These are phyloP conservation scores for Coemansia brasiliensis DNA, from an alignment of 192 early-diverging fungal genomes.

Conservation along the genomic window DNA sequence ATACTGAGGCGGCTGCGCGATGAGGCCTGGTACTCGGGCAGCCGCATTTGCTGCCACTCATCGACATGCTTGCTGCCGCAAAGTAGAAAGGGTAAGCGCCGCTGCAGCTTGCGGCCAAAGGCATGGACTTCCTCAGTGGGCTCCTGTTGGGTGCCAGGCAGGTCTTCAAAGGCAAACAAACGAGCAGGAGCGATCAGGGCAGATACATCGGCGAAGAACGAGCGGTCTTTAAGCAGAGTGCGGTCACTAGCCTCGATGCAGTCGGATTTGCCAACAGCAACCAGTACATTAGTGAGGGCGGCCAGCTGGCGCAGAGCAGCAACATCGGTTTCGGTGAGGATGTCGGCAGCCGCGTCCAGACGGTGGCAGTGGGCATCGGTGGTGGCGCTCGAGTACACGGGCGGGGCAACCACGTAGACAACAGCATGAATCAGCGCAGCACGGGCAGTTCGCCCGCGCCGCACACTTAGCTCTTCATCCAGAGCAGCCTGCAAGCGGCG, in stretches of 20 bases:
- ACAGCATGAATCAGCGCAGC: constrained; percentile 35
- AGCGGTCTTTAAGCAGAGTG: constrained; percentile 19
- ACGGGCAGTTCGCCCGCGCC: constrained; percentile 5
- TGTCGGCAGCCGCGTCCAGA: constrained; percentile 20
- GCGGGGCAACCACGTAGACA: constrained; percentile 44
- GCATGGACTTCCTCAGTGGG: constrained; percentile 3
- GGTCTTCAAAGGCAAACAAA: constrained; percentile 38
- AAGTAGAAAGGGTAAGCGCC: constrained; percentile 22
- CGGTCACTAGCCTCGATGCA: constrained; percentile 34
- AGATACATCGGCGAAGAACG: constrained; percentile 17
- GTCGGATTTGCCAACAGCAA: constrained; percentile 49
- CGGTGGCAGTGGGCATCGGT: constrained; percentile 38
- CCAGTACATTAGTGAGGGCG: constrained; percentile 33
- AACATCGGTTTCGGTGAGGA: constrained; percentile 26
- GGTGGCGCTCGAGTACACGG: constrained; percentile 26
- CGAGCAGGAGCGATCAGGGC: constrained; percentile 19
- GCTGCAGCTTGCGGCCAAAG: constrained; percentile 8
- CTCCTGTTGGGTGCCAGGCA: constrained; percentile 19
- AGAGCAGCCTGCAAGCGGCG: constrained; percentile 26
- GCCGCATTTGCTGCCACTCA: constrained; percentile 47
- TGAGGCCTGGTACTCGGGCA: constrained; percentile 29
- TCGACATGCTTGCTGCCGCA: constrained; percentile 46
- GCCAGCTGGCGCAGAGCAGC: constrained; percentile 29
- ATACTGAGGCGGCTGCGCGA: constrained; percentile 25
- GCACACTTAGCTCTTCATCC: constrained; percentile 33